These are phyloP conservation scores for Linum trigynum DNA, from an alignment of 345 rosid species.

Conservation along the genomic window DNA sequence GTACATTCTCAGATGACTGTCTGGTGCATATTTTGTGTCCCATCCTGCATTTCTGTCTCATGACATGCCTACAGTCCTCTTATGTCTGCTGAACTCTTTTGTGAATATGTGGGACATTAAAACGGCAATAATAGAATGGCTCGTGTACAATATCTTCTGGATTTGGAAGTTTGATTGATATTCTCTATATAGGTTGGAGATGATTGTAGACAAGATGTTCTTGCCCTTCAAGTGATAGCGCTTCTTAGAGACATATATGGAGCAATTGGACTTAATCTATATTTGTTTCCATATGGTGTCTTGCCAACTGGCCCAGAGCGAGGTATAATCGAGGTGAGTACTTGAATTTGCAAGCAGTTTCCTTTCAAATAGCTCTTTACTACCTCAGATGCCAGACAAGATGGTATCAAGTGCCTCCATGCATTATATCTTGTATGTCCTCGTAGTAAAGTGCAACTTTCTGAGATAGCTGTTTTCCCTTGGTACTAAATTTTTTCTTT, in stretches of 20 bases:
- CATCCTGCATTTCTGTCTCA: neutral
- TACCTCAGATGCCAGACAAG: neutral
- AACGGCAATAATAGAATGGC: neutral
- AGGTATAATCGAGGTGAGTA: constrained; percentile 89
- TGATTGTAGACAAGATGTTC: constrained; percentile 98
- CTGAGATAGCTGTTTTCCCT: neutral
- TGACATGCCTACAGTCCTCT: neutral
- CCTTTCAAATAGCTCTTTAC: neutral
- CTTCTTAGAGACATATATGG: constrained; percentile 85
- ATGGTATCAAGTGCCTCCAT: neutral
- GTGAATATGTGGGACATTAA: neutral
- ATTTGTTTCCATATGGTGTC: constrained; percentile 94
- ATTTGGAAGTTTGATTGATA: constrained; percentile 3
- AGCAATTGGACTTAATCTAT: constrained; percentile 79
- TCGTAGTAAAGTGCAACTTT: no score
- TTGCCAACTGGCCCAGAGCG: constrained; percentile 95
- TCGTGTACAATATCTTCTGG: neutral
- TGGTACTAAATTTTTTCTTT: neutral
- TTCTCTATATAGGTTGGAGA: constrained; percentile 76
- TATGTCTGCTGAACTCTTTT: neutral
- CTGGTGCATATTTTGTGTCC: neutral
- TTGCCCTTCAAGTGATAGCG: constrained; percentile 96
- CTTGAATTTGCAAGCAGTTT: neutral
- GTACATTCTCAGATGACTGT: neutral
- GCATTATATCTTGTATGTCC: neutral